A percentile compares a stretch with the other conserved stretches of the same genome.
phyloP scores from a whole-genome alignment of 306 rosid species.

The Quercus dentata region DNA sequence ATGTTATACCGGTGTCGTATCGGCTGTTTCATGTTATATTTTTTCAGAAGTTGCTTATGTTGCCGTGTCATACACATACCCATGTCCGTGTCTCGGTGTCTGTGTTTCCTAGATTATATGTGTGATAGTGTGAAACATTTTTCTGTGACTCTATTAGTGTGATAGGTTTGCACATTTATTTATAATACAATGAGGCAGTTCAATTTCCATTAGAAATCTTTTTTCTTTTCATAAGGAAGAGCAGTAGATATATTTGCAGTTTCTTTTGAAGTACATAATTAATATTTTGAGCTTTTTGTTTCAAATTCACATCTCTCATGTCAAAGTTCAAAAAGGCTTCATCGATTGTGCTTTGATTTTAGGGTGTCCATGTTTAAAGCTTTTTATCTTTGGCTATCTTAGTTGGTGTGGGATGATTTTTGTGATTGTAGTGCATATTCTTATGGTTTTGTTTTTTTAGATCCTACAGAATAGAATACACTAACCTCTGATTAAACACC shows the following conservation, averaged over 20 bases:
- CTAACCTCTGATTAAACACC: background rate
- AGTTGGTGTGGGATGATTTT: background rate
- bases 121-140: background rate
- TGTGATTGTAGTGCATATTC: background rate
- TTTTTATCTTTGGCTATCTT: background rate
- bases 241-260: background rate
- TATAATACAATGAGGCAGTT: background rate
- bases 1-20: no score
- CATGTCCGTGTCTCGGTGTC: no score
- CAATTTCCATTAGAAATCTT: background rate
- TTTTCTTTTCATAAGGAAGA: background rate
- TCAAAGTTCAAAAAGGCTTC: background rate
- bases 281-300: background rate
- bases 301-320: background rate
- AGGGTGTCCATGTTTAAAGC: background rate
- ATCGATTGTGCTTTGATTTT: background rate
- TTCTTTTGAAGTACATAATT: background rate
- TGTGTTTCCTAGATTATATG: no score
- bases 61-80: no score
- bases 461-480: background rate
- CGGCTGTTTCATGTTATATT: no score
- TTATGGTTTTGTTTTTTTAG: background rate
- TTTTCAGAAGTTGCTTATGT: no score
- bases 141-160: background rate
- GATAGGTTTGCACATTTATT: background rate